Percentiles rank a stretch among this genome's conserved stretches.
Conservation (phyloP, 345 rosid genomes). For the Citrus maxima region DNA sequence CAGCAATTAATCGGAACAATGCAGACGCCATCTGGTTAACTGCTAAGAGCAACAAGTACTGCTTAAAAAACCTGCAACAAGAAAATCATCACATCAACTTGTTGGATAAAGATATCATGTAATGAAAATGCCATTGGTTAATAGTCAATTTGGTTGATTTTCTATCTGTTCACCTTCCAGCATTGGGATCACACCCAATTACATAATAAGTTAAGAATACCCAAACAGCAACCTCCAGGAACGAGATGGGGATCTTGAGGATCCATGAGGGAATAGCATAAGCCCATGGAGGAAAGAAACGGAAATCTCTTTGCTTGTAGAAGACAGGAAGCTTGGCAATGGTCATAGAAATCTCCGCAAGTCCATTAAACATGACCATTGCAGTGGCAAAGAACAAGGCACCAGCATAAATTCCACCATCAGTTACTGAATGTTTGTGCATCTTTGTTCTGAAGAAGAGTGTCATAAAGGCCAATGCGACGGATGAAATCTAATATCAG, state of each 20-base stretch:
- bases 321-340: constrained; percentile 79
- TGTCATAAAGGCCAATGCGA: constrained; percentile 45
- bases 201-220: constrained; percentile 64
- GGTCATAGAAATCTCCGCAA: constrained; percentile 71
- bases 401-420: constrained; percentile 55
- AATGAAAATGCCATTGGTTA: neutral
- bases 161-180: constrained; percentile 18
- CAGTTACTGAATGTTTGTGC: constrained; percentile 35
- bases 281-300: constrained; percentile 76
- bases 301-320: constrained; percentile 76
- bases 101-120: neutral
- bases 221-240: constrained; percentile 62
- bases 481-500: constrained; percentile 30
- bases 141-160: constrained; percentile 31
- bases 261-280: constrained; percentile 81
- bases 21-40: constrained; percentile 44
- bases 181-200: constrained; percentile 70
- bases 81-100: neutral
- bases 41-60: constrained; percentile 30
- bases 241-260: constrained; percentile 59
- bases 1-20: constrained; percentile 37
- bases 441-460: constrained; percentile 56
- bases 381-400: constrained; percentile 55
- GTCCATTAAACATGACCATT: constrained; percentile 58
- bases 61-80: constrained; percentile 39